Percentiles rank a stretch among this genome's conserved stretches.
These are phyloP conservation scores for Globisporangium apiculatum DNA, from an alignment of 352 stramenopile species.

Conservation along the genomic window DNA sequence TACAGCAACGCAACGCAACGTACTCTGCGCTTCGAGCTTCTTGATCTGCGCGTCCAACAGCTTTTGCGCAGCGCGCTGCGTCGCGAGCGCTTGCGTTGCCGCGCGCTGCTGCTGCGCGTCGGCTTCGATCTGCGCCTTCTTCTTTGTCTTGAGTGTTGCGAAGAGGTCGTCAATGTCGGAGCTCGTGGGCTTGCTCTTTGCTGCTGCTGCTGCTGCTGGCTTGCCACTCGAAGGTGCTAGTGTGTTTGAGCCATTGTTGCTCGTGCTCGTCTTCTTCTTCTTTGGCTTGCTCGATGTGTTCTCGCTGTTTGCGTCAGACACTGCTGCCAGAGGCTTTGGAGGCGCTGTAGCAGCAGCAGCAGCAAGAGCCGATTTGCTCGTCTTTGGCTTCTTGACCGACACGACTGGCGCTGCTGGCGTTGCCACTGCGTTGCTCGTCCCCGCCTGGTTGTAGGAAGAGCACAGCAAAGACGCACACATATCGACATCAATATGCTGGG, in stretches of 20 bases:
- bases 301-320: background rate
- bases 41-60: slow-evolving; percentile 74
- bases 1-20: slow-evolving; percentile 8
- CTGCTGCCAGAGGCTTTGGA: background rate
- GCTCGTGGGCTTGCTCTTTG: slow-evolving; percentile 12
- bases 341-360: background rate
- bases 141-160: slow-evolving; percentile 61
- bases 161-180: slow-evolving; percentile 80
- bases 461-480: too few species aligned
- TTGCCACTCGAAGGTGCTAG: background rate
- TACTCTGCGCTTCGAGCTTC: slow-evolving; percentile 74
- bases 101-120: slow-evolving; percentile 48
- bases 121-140: slow-evolving; percentile 54
- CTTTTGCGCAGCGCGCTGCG: slow-evolving; percentile 53
- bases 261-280: slow-evolving; percentile 53
- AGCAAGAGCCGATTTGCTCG: slow-evolving; percentile 5
- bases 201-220: background rate
- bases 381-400: slow-evolving; percentile 8
- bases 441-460: too few species aligned
- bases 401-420: background rate
- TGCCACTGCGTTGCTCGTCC: too few species aligned
- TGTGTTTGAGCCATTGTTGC: background rate
- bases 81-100: slow-evolving; percentile 30
- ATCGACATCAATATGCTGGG: too few species aligned
- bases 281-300: slow-evolving; percentile 14